A percentile compares a stretch with the other conserved stretches of the same genome.
These are phyloP conservation scores for Austroboletus eburneus DNA, from an alignment of 768 basidiomycete genomes.

Conservation along the genomic window DNA sequence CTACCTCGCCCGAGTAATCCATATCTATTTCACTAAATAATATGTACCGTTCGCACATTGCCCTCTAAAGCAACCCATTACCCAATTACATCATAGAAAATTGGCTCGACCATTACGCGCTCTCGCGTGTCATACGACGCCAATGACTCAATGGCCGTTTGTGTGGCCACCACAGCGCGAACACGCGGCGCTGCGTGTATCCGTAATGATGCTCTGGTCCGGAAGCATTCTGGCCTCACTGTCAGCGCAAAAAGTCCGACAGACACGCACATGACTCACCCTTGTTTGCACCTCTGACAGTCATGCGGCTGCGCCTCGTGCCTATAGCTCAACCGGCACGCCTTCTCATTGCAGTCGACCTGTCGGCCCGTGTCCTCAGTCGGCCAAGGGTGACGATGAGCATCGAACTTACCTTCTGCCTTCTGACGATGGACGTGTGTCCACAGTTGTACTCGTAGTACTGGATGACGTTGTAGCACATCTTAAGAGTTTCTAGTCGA, in stretches of 20 bases:
- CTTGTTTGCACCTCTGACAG: conserved; percentile 38
- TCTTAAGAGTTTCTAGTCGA: conserved; percentile 9
- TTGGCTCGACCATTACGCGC: too few relatives aligned
- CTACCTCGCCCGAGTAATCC: neutral
- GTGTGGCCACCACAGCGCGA: conserved; percentile 14
- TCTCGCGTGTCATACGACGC: neutral
- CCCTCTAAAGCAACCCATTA: neutral
- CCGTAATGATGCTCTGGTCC: conserved; percentile 27
- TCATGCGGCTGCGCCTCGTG: conserved; percentile 34
- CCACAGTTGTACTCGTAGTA: conserved; percentile 32
- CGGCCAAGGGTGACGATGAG: neutral
- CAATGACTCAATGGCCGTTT: conserved; percentile 23
- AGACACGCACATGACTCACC: conserved; percentile 23
- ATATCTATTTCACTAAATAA: neutral
- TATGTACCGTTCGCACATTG: neutral
- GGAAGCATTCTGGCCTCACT: conserved; percentile 22
- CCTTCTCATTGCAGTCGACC: conserved; percentile 45
- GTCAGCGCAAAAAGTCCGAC: neutral
- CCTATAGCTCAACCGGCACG: conserved; percentile 38
- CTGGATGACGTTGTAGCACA: conserved; percentile 35
- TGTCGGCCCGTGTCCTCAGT: conserved; percentile 13
- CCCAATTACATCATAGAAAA: neutral
- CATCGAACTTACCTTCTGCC: conserved; percentile 32
- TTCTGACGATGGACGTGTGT: conserved; percentile 28
- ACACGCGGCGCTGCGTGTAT: conserved; percentile 11